phyloP scores from a whole-genome alignment of 345 rosid species.

The Arabidopsis suecica region DNA sequence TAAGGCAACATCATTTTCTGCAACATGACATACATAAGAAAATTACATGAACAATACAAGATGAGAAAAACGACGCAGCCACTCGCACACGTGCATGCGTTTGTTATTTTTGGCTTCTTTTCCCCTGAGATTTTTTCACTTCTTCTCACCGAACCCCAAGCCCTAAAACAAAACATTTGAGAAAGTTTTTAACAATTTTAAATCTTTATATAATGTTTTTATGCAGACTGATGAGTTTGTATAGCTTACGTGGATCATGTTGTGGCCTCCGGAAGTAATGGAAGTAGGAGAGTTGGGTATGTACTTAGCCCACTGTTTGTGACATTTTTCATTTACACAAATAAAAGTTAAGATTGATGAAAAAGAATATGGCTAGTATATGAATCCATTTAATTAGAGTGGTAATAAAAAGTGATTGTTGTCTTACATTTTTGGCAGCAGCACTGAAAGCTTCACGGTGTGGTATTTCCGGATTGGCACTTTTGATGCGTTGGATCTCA shows the following conservation, averaged over 20 bases:
- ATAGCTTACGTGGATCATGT: conserved; percentile 52
- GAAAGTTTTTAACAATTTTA: not conserved
- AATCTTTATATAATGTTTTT: not conserved
- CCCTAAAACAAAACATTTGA: conserved; percentile 41
- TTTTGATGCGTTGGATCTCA: conserved; percentile 98
- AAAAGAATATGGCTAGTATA: no score
- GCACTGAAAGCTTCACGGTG: conserved; percentile 97
- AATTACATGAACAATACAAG: conserved; percentile 20
- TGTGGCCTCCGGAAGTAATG: conserved; percentile 56
- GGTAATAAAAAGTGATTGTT: not conserved
- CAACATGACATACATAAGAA: conserved; percentile 27
- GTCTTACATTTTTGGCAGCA: conserved; percentile 90
- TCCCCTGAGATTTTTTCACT: conserved; percentile 17
- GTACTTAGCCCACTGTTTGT: conserved; percentile 90
- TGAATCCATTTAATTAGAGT: no score
- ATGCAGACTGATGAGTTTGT: not conserved
- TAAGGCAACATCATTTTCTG: conserved; percentile 39
- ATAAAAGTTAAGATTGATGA: no score
- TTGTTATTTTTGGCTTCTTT: conserved; percentile 33
- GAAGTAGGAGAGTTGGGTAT: conserved; percentile 75
- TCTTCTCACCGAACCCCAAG: conserved; percentile 49
- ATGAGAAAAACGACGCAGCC: conserved; percentile 23
- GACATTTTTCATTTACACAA: not conserved
- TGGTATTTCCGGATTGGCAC: conserved; percentile 93
- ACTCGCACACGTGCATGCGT: conserved; percentile 46